Base-by-base conservation (phyloP, 768 basidiomycete genomes). In the Amanita rubescens region DNA sequence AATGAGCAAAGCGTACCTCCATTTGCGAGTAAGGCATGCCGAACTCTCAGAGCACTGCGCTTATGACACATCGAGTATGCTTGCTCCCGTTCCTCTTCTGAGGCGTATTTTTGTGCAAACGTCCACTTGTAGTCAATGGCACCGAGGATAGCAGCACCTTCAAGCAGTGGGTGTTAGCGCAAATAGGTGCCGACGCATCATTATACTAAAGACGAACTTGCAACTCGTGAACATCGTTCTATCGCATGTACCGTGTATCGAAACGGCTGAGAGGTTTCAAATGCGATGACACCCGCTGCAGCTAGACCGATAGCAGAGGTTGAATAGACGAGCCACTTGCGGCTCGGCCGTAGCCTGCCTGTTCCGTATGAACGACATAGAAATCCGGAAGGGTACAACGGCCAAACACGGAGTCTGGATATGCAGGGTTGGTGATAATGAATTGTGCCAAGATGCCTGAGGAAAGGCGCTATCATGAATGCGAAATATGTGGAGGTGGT, bases 21-120 rank as follows among this genome's bases (percentile, higher is more conserved):
- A 61, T 97, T 96, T 5, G 83, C 85, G 49, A 94, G 75, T 42
- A 98, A 73, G n/a, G 92, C 91, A 57, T 77, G 78, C 57, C 94
- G 71, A 37, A 96, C 80, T 53, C 92, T 75, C 51, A 73, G 65
- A 6, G 93, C 93, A 64, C 90, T 94, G 43, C 93, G 79, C 47
- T 69, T 77, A 71, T 99, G 95, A 66, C 93, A 95, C 30, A 80
- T 71, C 12, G 89, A 89, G 58, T 81, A 76, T 2, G 86, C 85
- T 2, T 74, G 65, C 14, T 69, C 60, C 55, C 70, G 71, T 48
- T 80, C 77, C 12, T 78, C 74, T 34, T 79, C 72, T 1, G 80
- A 77, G 3, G 61, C 60, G 62, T 84, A 86, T 1, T 54, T 64
- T 54, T 70, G 72, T 22, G 76, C 69, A 68, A 88, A 83, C 4